These are phyloP conservation scores for Crithidia fasciculata DNA, from an alignment of 208 protist species.

Conservation along the genomic window DNA sequence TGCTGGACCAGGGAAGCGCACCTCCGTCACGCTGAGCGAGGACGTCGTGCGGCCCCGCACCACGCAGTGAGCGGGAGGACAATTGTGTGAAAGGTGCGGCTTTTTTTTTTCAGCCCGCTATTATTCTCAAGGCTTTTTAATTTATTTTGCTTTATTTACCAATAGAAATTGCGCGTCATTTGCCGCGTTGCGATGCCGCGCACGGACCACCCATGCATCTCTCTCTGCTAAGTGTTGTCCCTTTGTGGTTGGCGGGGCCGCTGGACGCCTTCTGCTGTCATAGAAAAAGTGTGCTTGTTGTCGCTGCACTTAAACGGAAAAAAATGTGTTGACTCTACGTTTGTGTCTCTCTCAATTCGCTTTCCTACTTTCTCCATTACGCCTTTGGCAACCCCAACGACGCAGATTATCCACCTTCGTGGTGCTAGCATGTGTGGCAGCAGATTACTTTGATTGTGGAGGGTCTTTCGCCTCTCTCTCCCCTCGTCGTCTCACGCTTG, in stretches of 20 bases:
- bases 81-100: background rate
- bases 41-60: conserved; percentile 49
- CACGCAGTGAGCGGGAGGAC: conserved; percentile 10
- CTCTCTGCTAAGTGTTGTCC: background rate
- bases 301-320: background rate
- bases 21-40: conserved; percentile 45
- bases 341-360: background rate
- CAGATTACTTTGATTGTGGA: too few species aligned
- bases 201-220: background rate
- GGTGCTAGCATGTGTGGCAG: too few species aligned
- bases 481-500: too few species aligned
- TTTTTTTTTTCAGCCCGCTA: too few species aligned
- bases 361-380: background rate
- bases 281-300: too few species aligned
- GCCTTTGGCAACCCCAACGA: background rate
- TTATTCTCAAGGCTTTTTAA: background rate
- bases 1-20: conserved; percentile 21
- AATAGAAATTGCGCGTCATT: too few species aligned
- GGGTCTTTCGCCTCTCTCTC: too few species aligned
- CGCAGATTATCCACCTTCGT: too few species aligned
- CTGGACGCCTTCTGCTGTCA: too few species aligned
- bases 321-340: background rate
- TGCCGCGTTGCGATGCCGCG: too few species aligned
- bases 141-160: background rate
- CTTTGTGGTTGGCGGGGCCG: too few species aligned